Conservation (phyloP, 2,329 filamentous ascomycete genomes). For the Sphaceloma murrayae region DNA sequence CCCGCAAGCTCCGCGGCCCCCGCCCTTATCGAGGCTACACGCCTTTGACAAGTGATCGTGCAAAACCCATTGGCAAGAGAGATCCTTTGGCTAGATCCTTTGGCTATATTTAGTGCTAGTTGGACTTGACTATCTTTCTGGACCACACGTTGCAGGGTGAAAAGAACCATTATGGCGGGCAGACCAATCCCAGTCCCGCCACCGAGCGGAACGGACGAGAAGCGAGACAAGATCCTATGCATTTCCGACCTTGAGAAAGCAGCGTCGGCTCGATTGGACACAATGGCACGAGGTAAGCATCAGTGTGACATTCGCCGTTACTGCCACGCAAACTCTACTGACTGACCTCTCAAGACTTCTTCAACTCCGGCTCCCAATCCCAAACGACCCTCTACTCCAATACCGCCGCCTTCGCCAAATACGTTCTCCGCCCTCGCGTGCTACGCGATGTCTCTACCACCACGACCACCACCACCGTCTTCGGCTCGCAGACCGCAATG, state of each 20-base stretch:
- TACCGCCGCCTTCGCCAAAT: constrained; percentile 11
- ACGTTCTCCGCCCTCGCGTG: constrained; percentile 26
- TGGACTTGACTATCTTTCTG: not conserved
- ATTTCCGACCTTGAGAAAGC: constrained; percentile 11
- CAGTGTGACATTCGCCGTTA: not conserved
- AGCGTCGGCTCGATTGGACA: not conserved
- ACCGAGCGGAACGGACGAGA: not conserved
- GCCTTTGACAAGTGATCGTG: too few relatives aligned
- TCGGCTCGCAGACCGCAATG: constrained; percentile 36
- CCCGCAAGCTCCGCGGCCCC: too few relatives aligned
- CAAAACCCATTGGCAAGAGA: too few relatives aligned
- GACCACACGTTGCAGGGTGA: not conserved
- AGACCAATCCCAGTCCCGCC: constrained; percentile 3
- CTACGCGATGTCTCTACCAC: constrained; percentile 31
- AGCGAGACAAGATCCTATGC: constrained; percentile 10
- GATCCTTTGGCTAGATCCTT: too few relatives aligned
- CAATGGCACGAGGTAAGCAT: constrained; percentile 6
- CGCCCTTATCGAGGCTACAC: too few relatives aligned
- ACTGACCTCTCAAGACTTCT: constrained; percentile 4
- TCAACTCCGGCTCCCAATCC: constrained; percentile 11
- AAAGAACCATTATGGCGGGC: not conserved
- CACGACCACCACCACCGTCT: constrained; percentile 36
- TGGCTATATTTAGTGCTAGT: too few relatives aligned
- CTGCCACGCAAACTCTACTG: not conserved
- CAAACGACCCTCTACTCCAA: constrained; percentile 9